phyloP scores from a whole-genome alignment of 2,329 filamentous ascomycete species.

The Penicillium expansum region DNA sequence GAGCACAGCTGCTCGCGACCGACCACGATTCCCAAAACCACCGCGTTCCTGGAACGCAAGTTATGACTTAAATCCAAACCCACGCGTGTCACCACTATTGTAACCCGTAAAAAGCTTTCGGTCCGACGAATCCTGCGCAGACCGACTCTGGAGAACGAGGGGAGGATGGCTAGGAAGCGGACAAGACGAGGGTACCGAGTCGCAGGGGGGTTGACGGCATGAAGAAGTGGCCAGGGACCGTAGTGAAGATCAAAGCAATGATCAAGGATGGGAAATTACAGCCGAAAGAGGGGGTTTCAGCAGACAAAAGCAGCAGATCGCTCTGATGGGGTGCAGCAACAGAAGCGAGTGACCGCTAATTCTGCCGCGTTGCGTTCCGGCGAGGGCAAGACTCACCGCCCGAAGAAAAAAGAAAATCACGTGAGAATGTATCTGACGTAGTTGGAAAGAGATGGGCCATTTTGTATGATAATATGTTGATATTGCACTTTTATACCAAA shows the following conservation, averaged over 20 bases:
- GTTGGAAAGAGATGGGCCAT: background rate
- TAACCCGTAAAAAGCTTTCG: slow-evolving; percentile 11
- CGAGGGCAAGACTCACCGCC: slow-evolving; percentile 23
- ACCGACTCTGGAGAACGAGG: slow-evolving; percentile 24
- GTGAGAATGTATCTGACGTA: slow-evolving; percentile 22
- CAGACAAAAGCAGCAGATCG: slow-evolving; percentile 19
- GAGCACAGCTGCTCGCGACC: slow-evolving; percentile 36
- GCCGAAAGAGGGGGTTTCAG: slow-evolving; percentile 10
- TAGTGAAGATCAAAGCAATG: slow-evolving; percentile 13
- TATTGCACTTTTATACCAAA: background rate
- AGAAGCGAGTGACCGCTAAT: slow-evolving; percentile 27
- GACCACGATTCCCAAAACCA: slow-evolving; percentile 30
- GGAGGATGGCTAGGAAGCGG: slow-evolving; percentile 34
- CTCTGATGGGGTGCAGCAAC: slow-evolving; percentile 28
- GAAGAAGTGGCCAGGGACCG: slow-evolving; percentile 20
- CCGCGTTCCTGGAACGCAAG: slow-evolving; percentile 21
- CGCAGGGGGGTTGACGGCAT: slow-evolving; percentile 35
- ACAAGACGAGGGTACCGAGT: slow-evolving; percentile 34
- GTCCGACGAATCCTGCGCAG: slow-evolving; percentile 18
- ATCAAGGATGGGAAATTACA: slow-evolving; percentile 15
- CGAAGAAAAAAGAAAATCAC: slow-evolving; percentile 22
- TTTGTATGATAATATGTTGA: background rate
- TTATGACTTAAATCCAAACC: background rate
- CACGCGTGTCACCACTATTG: slow-evolving; percentile 16
- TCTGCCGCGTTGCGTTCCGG: slow-evolving; percentile 22